Conservation (phyloP, 1,139 yeast genomes). For the Hanseniaspora gamundiae region DNA sequence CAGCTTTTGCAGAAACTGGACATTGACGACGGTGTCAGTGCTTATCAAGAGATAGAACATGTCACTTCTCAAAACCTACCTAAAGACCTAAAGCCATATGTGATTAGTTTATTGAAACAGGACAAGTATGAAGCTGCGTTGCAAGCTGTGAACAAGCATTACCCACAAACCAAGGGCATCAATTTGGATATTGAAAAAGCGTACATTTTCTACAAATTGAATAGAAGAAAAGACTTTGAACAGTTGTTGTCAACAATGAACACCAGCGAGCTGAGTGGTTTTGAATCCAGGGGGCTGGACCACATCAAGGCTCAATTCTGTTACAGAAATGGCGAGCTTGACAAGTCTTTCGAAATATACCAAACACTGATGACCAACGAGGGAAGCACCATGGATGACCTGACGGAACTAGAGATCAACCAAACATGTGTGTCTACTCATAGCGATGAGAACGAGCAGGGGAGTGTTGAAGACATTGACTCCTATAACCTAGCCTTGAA, state of each 20-base stretch:
- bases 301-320: conserved; percentile 78
- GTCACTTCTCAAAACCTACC: conserved; percentile 5
- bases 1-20: conserved; percentile 1
- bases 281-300: conserved; percentile 36
- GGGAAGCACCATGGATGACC: conserved; percentile 23
- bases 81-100: conserved; percentile 45
- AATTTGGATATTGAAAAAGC: conserved; percentile 43
- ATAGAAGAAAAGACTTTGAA: conserved; percentile 32
- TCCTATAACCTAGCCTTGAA: conserved; percentile 58
- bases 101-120: conserved; percentile 60
- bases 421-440: conserved; percentile 21
- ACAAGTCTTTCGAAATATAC: conserved; percentile 45
- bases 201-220: conserved; percentile 61
- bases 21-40: conserved; percentile 1
- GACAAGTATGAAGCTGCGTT: conserved; percentile 55
- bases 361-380: conserved; percentile 30
- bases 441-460: background rate
- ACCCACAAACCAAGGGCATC: conserved; percentile 22
- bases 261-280: conserved; percentile 19
- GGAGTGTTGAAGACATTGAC: conserved; percentile 38
- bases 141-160: conserved; percentile 33
- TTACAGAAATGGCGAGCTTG: conserved; percentile 53
- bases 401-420: conserved; percentile 54
- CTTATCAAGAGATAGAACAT: background rate
- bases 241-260: conserved; percentile 28